Percentiles rank a stretch among this genome's conserved stretches.
phyloP scores from a whole-genome alignment of 805 yeast species.

The Tetrapisispora phaffii region DNA sequence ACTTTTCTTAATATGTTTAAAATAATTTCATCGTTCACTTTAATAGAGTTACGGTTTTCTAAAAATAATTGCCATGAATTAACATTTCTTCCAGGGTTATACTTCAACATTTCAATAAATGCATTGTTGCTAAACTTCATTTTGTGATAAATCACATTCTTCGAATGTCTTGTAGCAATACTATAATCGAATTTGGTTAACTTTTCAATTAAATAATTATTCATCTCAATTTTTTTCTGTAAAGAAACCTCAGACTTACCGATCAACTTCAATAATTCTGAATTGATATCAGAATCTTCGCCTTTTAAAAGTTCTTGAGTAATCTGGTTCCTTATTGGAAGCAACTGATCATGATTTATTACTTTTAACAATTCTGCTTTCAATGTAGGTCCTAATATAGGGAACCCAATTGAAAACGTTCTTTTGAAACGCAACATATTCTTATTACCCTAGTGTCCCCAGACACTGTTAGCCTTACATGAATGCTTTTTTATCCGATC shows the following conservation, averaged over 20 bases:
- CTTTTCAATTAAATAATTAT: constrained; percentile 23
- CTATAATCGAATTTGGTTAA: constrained; percentile 26
- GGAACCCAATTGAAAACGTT: constrained; percentile 2
- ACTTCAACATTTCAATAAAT: constrained; percentile 28
- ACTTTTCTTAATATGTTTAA: constrained; percentile 29
- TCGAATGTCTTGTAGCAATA: constrained; percentile 25
- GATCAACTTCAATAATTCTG: constrained; percentile 9
- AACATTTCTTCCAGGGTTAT: constrained; percentile 46
- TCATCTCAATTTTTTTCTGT: constrained; percentile 12
- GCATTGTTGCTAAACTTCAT: constrained; percentile 17
- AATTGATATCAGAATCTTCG: constrained; percentile 20
- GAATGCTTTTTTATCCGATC: no score
- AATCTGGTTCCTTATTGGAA: constrained; percentile 10
- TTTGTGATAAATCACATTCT: constrained; percentile 18
- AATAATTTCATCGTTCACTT: constrained; percentile 18
- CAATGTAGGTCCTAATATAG: constrained; percentile 6
- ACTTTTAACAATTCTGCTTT: constrained; percentile 6
- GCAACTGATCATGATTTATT: constrained; percentile 4
- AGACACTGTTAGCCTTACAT: no score
- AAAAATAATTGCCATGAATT: constrained; percentile 40
- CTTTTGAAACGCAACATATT: constrained; percentile 10
- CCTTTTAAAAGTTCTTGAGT: constrained; percentile 3
- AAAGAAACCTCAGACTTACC: constrained; percentile 4
- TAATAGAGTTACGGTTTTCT: constrained; percentile 14
- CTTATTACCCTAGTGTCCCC: neutral